phyloP scores from a whole-genome alignment of 2,329 filamentous ascomycete species.

The Nigrospora sphaerica region DNA sequence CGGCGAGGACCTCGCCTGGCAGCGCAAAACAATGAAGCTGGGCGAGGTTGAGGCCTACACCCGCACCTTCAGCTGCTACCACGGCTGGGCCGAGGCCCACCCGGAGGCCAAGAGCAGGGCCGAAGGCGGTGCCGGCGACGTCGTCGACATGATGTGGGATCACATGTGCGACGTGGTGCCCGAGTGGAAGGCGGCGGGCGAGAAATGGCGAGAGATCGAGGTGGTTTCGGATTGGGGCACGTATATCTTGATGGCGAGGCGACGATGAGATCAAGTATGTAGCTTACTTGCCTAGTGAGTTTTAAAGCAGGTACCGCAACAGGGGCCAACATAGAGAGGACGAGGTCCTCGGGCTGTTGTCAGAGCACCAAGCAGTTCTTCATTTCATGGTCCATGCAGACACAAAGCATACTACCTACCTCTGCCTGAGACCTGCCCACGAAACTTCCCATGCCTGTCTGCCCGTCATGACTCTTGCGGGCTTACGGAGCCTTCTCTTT shows the following conservation, averaged over 20 bases:
- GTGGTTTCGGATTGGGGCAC: constrained; percentile 57
- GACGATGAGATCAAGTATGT: constrained; percentile 16
- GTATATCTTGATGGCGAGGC: constrained; percentile 49
- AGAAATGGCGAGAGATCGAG: constrained; percentile 44
- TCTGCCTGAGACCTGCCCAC: no score
- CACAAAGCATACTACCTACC: no score
- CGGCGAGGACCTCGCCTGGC: constrained; percentile 34
- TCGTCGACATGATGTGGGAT: constrained; percentile 57
- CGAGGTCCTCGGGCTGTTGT: no score
- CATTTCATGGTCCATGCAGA: no score
- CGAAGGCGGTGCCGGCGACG: constrained; percentile 51
- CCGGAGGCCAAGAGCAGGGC: constrained; percentile 38
- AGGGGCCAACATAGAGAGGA: no score
- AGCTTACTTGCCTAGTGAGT: no score
- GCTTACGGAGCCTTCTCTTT: no score
- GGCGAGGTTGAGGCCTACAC: constrained; percentile 54
- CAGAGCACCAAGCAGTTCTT: no score
- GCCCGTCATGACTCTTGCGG: no score
- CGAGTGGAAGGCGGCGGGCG: constrained; percentile 39
- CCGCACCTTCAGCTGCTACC: constrained; percentile 53
- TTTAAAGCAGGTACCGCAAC: no score
- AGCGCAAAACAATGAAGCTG: constrained; percentile 46
- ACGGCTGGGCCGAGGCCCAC: constrained; percentile 51
- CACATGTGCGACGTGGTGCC: constrained; percentile 46
- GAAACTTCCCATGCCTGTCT: no score